Evolutionary conservation across 257 asterid species (phyloP), one percentile per base, ranked within the genome.

Genomic region (Phtheirospermum japonicum): DNA sequence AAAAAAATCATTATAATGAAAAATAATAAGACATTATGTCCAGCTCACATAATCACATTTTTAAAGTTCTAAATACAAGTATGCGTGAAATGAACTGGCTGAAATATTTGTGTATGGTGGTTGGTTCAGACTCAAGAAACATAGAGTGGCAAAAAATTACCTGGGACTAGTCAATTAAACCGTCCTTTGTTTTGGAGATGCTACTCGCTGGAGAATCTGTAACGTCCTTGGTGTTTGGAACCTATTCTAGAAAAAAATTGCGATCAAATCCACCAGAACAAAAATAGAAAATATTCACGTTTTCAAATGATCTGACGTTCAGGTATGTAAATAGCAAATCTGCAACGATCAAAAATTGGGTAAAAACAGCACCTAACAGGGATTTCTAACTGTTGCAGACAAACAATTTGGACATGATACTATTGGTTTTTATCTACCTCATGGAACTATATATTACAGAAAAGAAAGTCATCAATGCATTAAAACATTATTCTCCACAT

Each of bases 121-220:
- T 53, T 55, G 66, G 23, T 33, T 62, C 11, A 43, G 48, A 53
- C 26, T 45, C 60, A 48, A 32, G 63, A 40, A 54, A 68, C 36
- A 45, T 33, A 45, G 36, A 55, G n/a, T n/a, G 71, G 45, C 62
- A 46, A 64, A 52, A 28, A 49, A 76, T 76, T 76, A 83, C 99
- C 73, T 89, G 89, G 13, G 99, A 93, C 99, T 97, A 93, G 73
- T 93, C 96, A 63, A 93, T 73, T 72, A 70, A 82, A 66, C 96
- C 96, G 59, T 74, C 80, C 76, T 81, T 78, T 8, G 89, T 89
- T 60, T 69, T 71, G 42, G 99, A 97, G 73, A 93, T 93, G 69
- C 80, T 76, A 61, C 71, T 74, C 69, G 83, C 87, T 14, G 94
- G 85, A 76, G 97, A 80, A 67, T 77, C 71, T 53, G 80, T 51